Evolutionary conservation across 2,329 filamentous ascomycete genomes (phyloP).

Genomic region (Fusarium verrucosum): DNA sequence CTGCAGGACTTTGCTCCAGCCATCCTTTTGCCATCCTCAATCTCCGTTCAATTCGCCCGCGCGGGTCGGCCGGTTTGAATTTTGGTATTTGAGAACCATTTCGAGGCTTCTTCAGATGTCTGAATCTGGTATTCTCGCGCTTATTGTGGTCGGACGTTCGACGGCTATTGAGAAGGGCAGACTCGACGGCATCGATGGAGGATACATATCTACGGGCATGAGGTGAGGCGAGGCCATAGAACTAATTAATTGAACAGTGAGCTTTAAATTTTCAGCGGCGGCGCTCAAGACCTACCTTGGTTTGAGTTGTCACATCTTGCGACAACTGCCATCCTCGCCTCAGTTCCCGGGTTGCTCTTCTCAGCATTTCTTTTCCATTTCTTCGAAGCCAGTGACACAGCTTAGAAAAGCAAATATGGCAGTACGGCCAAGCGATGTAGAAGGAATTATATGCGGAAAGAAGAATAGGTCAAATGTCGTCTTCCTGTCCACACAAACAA

Average conservation of each 20-base stretch:
- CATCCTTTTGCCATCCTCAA: slow-evolving; percentile 37
- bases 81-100: background rate
- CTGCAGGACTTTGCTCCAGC: slow-evolving; percentile 37
- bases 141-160: slow-evolving; percentile 2
- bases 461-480: background rate
- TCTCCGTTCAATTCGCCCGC: slow-evolving; percentile 29
- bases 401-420: background rate
- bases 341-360: slow-evolving; percentile 48
- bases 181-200: slow-evolving; percentile 13
- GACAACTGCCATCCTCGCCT: slow-evolving; percentile 43
- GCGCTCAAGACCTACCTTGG: slow-evolving; percentile 36
- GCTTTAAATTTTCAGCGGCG: background rate
- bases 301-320: slow-evolving; percentile 33
- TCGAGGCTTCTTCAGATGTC: background rate
- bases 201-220: slow-evolving; percentile 14
- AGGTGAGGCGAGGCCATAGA: background rate
- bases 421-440: background rate
- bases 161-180: slow-evolving; percentile 9
- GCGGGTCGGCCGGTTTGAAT: background rate
- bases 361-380: slow-evolving; percentile 52
- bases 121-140: background rate
- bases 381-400: slow-evolving; percentile 22
- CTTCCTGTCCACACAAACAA: background rate
- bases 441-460: background rate
- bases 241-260: slow-evolving; percentile 29